A percentile compares a stretch with the other conserved stretches of the same genome.
These are phyloP conservation scores for Vicia sativa DNA, from an alignment of 306 rosid species.

Conservation along the genomic window DNA sequence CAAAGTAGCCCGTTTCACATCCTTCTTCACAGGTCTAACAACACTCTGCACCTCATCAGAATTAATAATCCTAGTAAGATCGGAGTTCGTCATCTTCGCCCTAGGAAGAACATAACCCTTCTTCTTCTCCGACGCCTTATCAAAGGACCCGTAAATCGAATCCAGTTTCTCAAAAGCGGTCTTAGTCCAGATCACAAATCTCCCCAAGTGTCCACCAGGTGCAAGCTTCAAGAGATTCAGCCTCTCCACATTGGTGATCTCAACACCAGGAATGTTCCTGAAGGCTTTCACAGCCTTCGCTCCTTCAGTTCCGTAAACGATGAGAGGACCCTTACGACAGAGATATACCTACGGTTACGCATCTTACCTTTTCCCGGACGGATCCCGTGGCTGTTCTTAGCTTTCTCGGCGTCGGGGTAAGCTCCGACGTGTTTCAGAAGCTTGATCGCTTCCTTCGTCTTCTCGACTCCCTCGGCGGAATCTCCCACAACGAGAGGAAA, in stretches of 20 bases:
- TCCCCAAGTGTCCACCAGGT: constrained; percentile 85
- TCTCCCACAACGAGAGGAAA: constrained; percentile 75
- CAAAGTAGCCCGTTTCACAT: constrained; percentile 56
- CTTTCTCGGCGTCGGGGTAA: constrained; percentile 67
- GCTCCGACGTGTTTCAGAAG: constrained; percentile 77
- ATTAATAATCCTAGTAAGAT: constrained; percentile 77
- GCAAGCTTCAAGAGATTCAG: constrained; percentile 72
- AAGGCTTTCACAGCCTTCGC: constrained; percentile 84
- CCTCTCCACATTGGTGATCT: constrained; percentile 74
- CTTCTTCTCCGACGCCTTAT: constrained; percentile 75
- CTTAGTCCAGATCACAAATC: constrained; percentile 86
- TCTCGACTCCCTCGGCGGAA: constrained; percentile 75
- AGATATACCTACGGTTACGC: constrained; percentile 78
- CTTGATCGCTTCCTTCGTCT: constrained; percentile 71
- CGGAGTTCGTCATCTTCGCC: constrained; percentile 78
- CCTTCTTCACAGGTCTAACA: constrained; percentile 79
- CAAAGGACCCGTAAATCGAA: constrained; percentile 79
- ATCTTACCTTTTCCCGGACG: constrained; percentile 85
- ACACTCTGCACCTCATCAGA: constrained; percentile 86
- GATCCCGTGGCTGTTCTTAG: constrained; percentile 68
- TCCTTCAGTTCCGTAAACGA: constrained; percentile 80
- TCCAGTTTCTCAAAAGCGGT: constrained; percentile 89
- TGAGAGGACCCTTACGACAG: constrained; percentile 72
- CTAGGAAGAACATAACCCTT: constrained; percentile 67
- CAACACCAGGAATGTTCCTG: constrained; percentile 76